Evolutionary conservation across 2,329 filamentous ascomycete species (phyloP).

Genomic region (Paraphaeosphaeria sporulosa): DNA sequence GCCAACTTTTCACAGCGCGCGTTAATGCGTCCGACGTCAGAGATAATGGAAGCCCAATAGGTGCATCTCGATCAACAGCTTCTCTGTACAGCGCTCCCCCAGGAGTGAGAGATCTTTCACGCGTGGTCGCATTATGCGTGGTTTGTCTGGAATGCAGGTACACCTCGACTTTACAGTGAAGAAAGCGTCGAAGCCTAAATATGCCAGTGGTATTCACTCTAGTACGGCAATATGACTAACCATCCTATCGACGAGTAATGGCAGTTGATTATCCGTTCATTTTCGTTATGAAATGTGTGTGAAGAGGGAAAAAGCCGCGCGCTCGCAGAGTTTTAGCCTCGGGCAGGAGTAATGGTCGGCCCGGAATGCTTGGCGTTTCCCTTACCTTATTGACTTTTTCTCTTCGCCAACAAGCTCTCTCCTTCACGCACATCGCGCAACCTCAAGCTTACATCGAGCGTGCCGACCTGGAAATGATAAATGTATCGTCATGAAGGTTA

Average conservation of each 20-base stretch:
- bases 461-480: slow-evolving; percentile 19
- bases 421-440: slow-evolving; percentile 8
- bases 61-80: neutral
- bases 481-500: slow-evolving; percentile 25
- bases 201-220: slow-evolving; percentile 45
- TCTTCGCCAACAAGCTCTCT: neutral
- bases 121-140: neutral
- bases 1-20: neutral
- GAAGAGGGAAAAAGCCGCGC: slow-evolving; percentile 25
- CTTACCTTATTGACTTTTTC: neutral
- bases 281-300: slow-evolving; percentile 48
- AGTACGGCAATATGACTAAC: slow-evolving; percentile 57
- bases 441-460: slow-evolving; percentile 1
- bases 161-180: slow-evolving; percentile 43
- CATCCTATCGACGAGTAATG: slow-evolving; percentile 47
- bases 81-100: neutral
- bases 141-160: slow-evolving; percentile 50
- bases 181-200: slow-evolving; percentile 47
- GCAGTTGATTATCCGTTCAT: slow-evolving; percentile 57
- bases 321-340: slow-evolving; percentile 26
- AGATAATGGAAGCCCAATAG: neutral
- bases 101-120: neutral
- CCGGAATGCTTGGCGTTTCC: slow-evolving; percentile 8
- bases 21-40: neutral
- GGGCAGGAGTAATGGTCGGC: slow-evolving; percentile 25